phyloP scores from a whole-genome alignment of 768 basidiomycete genomes.

The Lentinula aciculospora region DNA sequence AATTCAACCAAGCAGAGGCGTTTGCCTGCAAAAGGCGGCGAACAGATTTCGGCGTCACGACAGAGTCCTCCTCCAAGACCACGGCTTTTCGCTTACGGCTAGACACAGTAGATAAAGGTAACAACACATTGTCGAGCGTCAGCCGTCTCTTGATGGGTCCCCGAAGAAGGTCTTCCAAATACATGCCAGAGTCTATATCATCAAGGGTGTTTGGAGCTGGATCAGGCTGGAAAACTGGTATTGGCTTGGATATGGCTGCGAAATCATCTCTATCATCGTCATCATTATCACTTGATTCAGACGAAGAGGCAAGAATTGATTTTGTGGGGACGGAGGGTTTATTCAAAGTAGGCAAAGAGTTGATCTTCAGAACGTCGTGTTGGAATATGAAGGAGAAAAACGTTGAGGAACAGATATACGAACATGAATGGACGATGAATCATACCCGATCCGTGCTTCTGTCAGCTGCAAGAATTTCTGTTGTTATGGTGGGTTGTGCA shows the following conservation, averaged over 20 bases:
- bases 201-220: not conserved
- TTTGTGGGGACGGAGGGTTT: not conserved
- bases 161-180: slow-evolving; percentile 32
- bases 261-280: not conserved
- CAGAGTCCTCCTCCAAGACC: slow-evolving; percentile 28
- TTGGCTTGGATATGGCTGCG: not conserved
- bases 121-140: slow-evolving; percentile 20
- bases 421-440: not conserved
- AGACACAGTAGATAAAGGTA: slow-evolving; percentile 18
- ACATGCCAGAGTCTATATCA: not conserved
- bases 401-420: not conserved
- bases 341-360: not conserved
- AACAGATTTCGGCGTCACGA: slow-evolving; percentile 18
- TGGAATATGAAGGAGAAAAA: not conserved
- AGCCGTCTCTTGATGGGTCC: slow-evolving; percentile 27
- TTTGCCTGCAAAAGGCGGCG: slow-evolving; percentile 20
- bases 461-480: not conserved
- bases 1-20: slow-evolving; percentile 19
- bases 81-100: slow-evolving; percentile 23
- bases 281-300: not conserved
- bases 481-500: not conserved
- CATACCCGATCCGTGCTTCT: slow-evolving; percentile 3
- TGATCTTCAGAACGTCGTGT: not conserved
- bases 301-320: not conserved
- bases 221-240: too few relatives aligned